Evolutionary conservation across 1,284 basidiomycete genomes (phyloP), one percentile per base, ranked within the genome.

Genomic region (Trichosporon sp.): DNA sequence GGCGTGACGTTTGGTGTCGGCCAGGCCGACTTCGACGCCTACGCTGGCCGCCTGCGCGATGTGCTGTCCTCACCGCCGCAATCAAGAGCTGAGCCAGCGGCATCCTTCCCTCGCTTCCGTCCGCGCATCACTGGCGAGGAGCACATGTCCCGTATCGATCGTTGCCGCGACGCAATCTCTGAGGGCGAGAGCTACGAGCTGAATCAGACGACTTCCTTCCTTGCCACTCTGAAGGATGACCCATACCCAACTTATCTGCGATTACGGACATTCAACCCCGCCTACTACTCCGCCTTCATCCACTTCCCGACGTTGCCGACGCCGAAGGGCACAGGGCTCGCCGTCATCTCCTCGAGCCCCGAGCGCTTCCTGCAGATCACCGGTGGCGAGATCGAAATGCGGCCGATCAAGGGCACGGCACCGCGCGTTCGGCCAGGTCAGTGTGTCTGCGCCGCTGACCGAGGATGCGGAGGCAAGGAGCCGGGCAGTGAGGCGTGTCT

Each of bases 181-280:
- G 83, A 88, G 37, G 95, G 95, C 5, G 90, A 98, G 76, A 93
- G 92, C n/a, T 98, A 98, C 79, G 95, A 98, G 75, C 85, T 98
- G 21, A 98, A 95, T 73, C 83, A 97, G 44, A 98, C 95, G 0
- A 95, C 91, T 1, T 86, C 85, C 10, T 85, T 85, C 71, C 65
- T 74, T 4, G 76, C 82, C 0, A 61, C 60, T 0, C 64, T 80
- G 0, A 52, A 82, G 10, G 9, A 40, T 7, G 66, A 74, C 63
- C 70, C 74, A 58, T 73, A 76, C 70, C 33, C 73, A 65, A 63
- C 79, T 65, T 77, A 83, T 75, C 64, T 86, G 82, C 81, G 80
- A 29, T 84, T 95, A 34, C 87, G 92, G 9, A 77, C 82, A 23
- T 83, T 84, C 62, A 99, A 99, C 76, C 92, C 95, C 1, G 95